Base-by-base conservation (phyloP, 2,329 filamentous ascomycete genomes). In the Simplicillium aogashimaense region DNA sequence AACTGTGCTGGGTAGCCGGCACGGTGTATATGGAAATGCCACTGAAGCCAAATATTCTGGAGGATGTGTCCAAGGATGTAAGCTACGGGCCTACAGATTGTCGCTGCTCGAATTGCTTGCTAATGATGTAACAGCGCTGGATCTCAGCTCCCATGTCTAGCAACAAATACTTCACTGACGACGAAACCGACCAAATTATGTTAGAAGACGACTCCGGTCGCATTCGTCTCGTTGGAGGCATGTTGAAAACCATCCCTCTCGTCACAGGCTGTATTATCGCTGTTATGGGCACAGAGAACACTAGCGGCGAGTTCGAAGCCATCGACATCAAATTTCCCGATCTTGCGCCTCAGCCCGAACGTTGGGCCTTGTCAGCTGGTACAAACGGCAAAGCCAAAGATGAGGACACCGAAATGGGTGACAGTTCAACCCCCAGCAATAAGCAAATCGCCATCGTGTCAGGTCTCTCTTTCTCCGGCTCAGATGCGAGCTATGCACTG, bases 21-120 rank as follows among this genome's bases (percentile, higher is more conserved):
- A 98, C 92, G 0, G 79, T 97, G 28, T 98, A 94, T 60, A 94
- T 97, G 83, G 87, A 97, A 47, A 89, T 98, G 86, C 78, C 85
- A 3, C 63, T 95, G 53, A 98, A 98, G 65, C 92, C 94, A 1
- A 94, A 94, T 55, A 90, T 98, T 58, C 67, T 98, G 29, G 89
- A 95, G 44, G 92, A 98, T 52, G 85, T 98, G 33, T 83, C 86
- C 32, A 94, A 94, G 63, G 90, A 95, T 61, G 86, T 89, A 64
- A 48, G 75, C 60, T 13, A 7, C 15, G 28, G 3, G 10, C 13
- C 16, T 14, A 11, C n/a, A 29, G 8, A 29, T 29, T 6, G 7
- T 15, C 37, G 38, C 14, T 35, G n/a, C 17, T 3, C 15, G 10
- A 9, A 8, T n/a, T 4, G 11, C 13, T 12, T 11, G 13, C 34